A percentile compares a stretch with the other conserved stretches of the same genome.
These are phyloP conservation scores for Crotalaria pallida DNA, from an alignment of 306 rosid genomes.

Conservation along the genomic window DNA sequence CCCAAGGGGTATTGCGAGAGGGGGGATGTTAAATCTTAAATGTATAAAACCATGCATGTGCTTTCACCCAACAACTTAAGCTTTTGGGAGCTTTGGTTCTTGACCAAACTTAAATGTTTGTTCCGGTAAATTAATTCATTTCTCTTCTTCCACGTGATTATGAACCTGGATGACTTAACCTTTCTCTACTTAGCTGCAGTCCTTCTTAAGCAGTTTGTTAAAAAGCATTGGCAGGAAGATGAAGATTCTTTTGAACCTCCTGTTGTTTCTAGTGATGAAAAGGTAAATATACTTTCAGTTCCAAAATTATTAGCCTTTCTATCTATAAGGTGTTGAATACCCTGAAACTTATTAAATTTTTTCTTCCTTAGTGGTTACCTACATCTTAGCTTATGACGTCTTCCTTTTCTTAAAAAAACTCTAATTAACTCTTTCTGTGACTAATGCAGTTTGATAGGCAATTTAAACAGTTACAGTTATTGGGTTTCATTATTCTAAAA, in stretches of 20 bases:
- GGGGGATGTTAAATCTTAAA: too few species aligned
- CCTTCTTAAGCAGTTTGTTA: constrained; percentile 86
- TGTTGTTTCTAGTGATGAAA: constrained; percentile 66
- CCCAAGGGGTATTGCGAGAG: too few species aligned
- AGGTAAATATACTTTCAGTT: constrained; percentile 39
- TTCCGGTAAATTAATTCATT: not conserved
- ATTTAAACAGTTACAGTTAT: not conserved
- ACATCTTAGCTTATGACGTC: not conserved
- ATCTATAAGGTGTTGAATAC: not conserved
- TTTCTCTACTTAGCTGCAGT: constrained; percentile 88
- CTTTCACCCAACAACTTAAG: too few species aligned
- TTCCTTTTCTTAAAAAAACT: not conserved
- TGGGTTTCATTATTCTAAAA: not conserved
- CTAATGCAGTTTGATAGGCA: not conserved
- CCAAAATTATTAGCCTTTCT: not conserved
- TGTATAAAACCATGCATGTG: too few species aligned
- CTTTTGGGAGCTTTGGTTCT: too few species aligned
- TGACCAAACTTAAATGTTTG: not conserved
- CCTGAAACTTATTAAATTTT: not conserved
- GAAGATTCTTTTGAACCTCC: constrained; percentile 90
- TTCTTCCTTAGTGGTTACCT: not conserved
- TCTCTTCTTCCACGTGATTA: constrained; percentile 14
- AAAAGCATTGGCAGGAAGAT: constrained; percentile 89
- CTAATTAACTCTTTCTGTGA: not conserved
- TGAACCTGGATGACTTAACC: constrained; percentile 55